Conservation (phyloP, 1,284 basidiomycete species). For the Leccinum angustisporum region DNA sequence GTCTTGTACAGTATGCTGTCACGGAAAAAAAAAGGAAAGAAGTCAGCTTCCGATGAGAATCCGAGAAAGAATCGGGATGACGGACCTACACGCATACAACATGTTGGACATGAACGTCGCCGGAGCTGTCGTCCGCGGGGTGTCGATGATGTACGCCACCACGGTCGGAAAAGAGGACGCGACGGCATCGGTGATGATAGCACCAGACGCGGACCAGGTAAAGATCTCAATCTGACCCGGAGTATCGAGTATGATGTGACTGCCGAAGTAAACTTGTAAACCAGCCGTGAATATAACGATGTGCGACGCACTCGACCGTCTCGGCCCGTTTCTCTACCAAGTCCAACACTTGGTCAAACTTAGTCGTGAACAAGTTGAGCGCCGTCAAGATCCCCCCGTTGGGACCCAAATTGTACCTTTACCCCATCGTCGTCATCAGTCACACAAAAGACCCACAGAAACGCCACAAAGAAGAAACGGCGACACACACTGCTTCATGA, state of each 20-base stretch:
- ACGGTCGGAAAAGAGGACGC: constrained; percentile 92
- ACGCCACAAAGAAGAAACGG: constrained; percentile 16
- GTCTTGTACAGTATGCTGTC: constrained; percentile 96
- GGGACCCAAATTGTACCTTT: constrained; percentile 94
- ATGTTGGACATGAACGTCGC: constrained; percentile 99
- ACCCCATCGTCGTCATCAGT: constrained; percentile 3
- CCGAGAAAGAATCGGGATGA: constrained; percentile 6
- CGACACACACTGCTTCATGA: constrained; percentile 95
- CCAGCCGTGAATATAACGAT: constrained; percentile 2
- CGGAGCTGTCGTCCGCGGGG: constrained; percentile 90
- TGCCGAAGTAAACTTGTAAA: constrained; percentile 31
- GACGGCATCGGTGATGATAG: constrained; percentile 98
- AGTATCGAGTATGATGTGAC: constrained; percentile 94
- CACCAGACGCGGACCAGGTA: constrained; percentile 98
- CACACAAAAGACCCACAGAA: constrained; percentile 14
- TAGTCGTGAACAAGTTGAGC: constrained; percentile 97
- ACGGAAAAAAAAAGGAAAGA: background rate
- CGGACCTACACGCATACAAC: constrained; percentile 96
- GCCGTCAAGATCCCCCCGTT: constrained; percentile 98
- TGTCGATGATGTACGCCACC: constrained; percentile 97
- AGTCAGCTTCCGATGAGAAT: background rate
- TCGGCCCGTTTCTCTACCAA: constrained; percentile 91
- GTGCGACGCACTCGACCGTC: constrained; percentile 73
- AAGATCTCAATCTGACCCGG: constrained; percentile 99
- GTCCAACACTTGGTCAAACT: constrained; percentile 96